Conservation (phyloP, 192 early-diverging fungal species). For the Powellomyces hirtus region DNA sequence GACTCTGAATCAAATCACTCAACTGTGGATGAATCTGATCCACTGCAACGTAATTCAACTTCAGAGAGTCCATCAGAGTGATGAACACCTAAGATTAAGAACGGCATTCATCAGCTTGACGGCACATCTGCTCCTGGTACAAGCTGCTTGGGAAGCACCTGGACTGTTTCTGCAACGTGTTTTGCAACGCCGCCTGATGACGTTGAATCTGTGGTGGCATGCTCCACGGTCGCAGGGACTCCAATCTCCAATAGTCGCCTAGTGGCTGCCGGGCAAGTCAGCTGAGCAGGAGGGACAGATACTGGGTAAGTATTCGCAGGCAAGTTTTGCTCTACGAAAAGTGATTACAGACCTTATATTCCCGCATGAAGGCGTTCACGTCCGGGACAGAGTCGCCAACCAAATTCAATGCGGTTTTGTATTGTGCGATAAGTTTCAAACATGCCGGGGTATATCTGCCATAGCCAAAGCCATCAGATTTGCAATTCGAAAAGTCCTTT, state of each 20-base stretch:
- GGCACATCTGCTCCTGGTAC: neutral
- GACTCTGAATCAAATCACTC: slow-evolving; percentile 78
- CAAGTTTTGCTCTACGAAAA: neutral
- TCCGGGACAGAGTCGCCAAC: slow-evolving; percentile 59
- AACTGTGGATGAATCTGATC: slow-evolving; percentile 90
- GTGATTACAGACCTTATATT: slow-evolving; percentile 61
- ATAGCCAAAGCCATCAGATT: neutral
- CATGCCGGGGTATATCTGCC: slow-evolving; percentile 86
- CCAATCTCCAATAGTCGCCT: slow-evolving; percentile 86
- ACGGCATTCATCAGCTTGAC: too few relatives aligned
- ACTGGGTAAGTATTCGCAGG: neutral
- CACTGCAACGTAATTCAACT: slow-evolving; percentile 77
- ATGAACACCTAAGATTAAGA: slow-evolving; percentile 70
- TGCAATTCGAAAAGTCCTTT: neutral
- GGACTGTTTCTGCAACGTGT: slow-evolving; percentile 72
- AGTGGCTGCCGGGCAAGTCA: slow-evolving; percentile 82
- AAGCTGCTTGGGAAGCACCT: too few relatives aligned
- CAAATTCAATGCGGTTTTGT: slow-evolving; percentile 77
- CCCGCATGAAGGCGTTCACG: slow-evolving; percentile 73
- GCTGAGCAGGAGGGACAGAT: too few relatives aligned
- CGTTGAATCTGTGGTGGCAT: slow-evolving; percentile 55
- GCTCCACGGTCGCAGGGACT: slow-evolving; percentile 93
- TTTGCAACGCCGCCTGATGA: slow-evolving; percentile 50
- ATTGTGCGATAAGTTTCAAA: slow-evolving; percentile 85
- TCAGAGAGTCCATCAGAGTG: slow-evolving; percentile 87